Conservation (phyloP, 352 stramenopile species). For the Phytophthora ramorum region DNA sequence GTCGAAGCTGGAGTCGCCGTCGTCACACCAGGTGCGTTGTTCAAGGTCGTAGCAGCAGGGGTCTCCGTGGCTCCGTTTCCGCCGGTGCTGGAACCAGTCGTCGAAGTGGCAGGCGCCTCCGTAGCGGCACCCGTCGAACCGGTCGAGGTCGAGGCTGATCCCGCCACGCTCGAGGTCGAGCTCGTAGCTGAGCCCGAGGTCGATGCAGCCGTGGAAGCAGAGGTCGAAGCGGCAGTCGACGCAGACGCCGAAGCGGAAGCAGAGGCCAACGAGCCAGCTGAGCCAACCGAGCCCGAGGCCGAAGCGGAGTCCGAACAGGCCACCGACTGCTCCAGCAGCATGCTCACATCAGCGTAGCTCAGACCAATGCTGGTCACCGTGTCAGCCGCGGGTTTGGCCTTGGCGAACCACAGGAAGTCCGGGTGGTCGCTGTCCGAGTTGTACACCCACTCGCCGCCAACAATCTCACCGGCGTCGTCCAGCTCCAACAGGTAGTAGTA, state of each 20-base stretch:
- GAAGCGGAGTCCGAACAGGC: constrained; percentile 15
- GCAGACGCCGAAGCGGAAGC: constrained; percentile 5
- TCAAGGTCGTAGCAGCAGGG: not conserved
- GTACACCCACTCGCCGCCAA: constrained; percentile 54
- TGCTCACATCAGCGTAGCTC: constrained; percentile 41
- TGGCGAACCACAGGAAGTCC: constrained; percentile 48
- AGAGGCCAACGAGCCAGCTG: constrained; percentile 11
- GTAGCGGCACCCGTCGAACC: constrained; percentile 18
- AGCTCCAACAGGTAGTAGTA: constrained; percentile 51
- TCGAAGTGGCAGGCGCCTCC: constrained; percentile 5
- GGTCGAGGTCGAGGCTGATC: constrained; percentile 19
- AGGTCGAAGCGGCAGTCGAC: constrained; percentile 7
- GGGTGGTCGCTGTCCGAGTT: constrained; percentile 39
- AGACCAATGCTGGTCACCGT: constrained; percentile 39
- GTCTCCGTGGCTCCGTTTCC: constrained; percentile 13
- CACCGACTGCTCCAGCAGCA: constrained; percentile 36
- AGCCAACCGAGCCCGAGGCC: constrained; percentile 1
- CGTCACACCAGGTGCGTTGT: not conserved
- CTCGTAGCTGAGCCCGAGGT: constrained; percentile 6
- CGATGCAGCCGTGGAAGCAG: not conserved
- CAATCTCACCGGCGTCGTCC: constrained; percentile 38
- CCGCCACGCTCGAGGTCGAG: constrained; percentile 5
- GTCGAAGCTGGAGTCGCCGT: constrained; percentile 9
- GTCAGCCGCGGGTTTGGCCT: constrained; percentile 25
- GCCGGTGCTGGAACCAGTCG: constrained; percentile 14